phyloP scores from a whole-genome alignment of 306 rosid genomes.

The Vigna trinervia region DNA sequence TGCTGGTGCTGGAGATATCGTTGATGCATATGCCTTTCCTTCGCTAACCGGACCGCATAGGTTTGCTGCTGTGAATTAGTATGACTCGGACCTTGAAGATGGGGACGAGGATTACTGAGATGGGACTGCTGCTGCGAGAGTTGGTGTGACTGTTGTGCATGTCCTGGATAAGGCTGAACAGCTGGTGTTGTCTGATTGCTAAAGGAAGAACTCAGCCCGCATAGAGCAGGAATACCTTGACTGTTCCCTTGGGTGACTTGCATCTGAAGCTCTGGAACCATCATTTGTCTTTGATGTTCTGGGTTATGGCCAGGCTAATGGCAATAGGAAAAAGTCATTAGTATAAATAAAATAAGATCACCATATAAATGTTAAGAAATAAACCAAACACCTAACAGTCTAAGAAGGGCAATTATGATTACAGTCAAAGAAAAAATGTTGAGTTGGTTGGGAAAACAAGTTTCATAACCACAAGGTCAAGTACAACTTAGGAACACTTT shows the following conservation, averaged over 20 bases:
- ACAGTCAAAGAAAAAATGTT: not conserved
- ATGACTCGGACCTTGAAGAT: conserved; percentile 73
- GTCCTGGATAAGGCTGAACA: conserved; percentile 67
- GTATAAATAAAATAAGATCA: conserved; percentile 4
- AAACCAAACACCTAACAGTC: conserved; percentile 26
- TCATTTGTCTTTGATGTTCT: conserved; percentile 77
- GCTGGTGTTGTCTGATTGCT: conserved; percentile 69
- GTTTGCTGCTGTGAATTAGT: conserved; percentile 68
- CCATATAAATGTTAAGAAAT: not conserved
- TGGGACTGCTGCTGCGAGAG: conserved; percentile 69
- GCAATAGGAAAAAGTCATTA: conserved; percentile 15
- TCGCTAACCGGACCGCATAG: conserved; percentile 61
- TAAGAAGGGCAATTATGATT: not conserved
- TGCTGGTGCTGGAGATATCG: conserved; percentile 65
- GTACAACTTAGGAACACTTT: not conserved
- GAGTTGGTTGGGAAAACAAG: conserved; percentile 5
- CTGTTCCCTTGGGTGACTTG: conserved; percentile 66
- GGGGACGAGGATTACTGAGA: conserved; percentile 66
- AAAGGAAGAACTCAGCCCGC: conserved; percentile 69
- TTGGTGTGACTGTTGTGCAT: conserved; percentile 72
- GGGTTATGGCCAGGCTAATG: conserved; percentile 76
- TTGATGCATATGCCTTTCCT: conserved; percentile 67
- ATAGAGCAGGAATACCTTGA: conserved; percentile 62
- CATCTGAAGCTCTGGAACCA: conserved; percentile 80
- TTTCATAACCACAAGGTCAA: not conserved